Conservation (phyloP, 2,329 filamentous ascomycete species). For the Aspergillus luchuensis region DNA sequence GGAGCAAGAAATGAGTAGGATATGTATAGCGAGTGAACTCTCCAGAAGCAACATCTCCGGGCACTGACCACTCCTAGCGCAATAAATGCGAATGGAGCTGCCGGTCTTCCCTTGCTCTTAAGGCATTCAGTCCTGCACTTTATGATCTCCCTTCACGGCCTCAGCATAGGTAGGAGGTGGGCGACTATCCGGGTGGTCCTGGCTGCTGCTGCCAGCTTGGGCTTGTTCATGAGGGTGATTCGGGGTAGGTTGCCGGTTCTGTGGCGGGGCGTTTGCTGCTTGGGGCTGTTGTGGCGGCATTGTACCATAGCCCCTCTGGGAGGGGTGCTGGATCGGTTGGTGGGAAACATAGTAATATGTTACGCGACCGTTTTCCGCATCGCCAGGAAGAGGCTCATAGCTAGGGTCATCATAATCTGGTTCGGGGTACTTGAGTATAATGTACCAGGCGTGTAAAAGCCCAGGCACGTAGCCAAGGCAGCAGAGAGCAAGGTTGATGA, state of each 20-base stretch:
- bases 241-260: constrained; percentile 20
- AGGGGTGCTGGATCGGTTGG: constrained; percentile 42
- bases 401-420: constrained; percentile 59
- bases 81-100: background rate
- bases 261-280: constrained; percentile 6
- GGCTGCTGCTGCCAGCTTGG: constrained; percentile 36
- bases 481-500: constrained; percentile 95
- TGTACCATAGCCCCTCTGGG: constrained; percentile 43
- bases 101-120: background rate
- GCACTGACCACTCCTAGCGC: background rate
- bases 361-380: constrained; percentile 53
- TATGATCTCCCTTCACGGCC: constrained; percentile 85
- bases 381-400: constrained; percentile 64
- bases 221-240: constrained; percentile 27
- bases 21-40: background rate
- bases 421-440: constrained; percentile 89
- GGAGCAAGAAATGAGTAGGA: background rate
- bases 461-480: constrained; percentile 78
- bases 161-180: constrained; percentile 84
- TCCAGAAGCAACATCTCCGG: background rate
- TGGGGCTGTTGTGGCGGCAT: constrained; percentile 36
- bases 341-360: constrained; percentile 76
- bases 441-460: constrained; percentile 95
- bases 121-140: constrained; percentile 71
- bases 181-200: constrained; percentile 42